Base-by-base conservation (phyloP, 352 stramenopile species). In the Phytophthora crassamura region DNA sequence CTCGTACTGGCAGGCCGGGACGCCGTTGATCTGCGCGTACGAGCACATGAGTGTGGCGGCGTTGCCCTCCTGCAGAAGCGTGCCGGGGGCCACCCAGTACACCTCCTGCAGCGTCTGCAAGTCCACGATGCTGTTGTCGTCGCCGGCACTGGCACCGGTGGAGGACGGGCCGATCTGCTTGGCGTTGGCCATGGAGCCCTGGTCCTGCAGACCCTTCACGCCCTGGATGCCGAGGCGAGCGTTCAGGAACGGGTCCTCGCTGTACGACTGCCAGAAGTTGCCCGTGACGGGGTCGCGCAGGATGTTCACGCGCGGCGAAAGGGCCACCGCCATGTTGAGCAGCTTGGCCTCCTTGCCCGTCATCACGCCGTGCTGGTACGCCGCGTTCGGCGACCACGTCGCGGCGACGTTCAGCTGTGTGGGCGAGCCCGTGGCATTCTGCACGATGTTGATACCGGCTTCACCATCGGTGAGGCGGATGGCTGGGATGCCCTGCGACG, bases 191-290 rank as follows among this genome's bases (percentile, higher is more conserved):
- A 75, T 68, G n/a, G 62, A 64, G 11, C 67, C 67, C 50, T 75
- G 67, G 11, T 48, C 61, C 35, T 75, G 67, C 14, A 64, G 45
- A 33, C 49, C 62, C 20, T 64, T 51, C 8, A 72, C 62, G 14
- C 67, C 62, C 33, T 75, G 67, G 11, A 72, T 45, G 7, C 67
- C 62, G 6, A 75, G 67, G 39, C 67, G 67, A 2, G 67, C 56
- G 32, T 75, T 75, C 15, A 75, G 51, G 51, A 55, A 75, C 39
- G 67, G 67, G 47, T 75, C 67, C 46, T 75, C 67, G 10, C 67
- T 75, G 62, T 72, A 75, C 5, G 67, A 75, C 51, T 75, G 67
- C 67, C 67, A 75, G 50, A 65, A 75, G 55, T 75, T 72, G 14
- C 67, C 67, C 11, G 54, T 34, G 1, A 55, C 56, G 15, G 61